Conservation (phyloP, 176 grass and related monocot species). For the Avena sativa region DNA sequence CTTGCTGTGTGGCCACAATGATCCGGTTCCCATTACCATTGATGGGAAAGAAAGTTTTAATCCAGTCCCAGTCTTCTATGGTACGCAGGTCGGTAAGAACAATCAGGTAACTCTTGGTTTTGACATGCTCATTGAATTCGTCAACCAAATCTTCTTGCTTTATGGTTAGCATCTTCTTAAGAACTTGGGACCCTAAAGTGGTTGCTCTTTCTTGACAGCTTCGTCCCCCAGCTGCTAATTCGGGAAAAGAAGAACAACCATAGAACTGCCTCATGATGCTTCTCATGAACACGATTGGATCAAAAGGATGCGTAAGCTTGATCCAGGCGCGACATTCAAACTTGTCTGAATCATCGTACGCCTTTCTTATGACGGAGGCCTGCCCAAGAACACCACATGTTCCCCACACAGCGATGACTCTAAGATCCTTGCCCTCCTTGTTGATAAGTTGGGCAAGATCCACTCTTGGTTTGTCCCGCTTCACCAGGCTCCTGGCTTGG, state of each 20-base stretch:
- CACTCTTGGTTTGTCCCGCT: not conserved
- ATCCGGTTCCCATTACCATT: not conserved
- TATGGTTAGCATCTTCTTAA: not conserved
- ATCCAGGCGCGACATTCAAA: not conserved
- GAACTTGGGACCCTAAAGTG: not conserved
- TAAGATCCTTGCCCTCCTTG: not conserved
- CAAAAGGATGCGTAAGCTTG: not conserved
- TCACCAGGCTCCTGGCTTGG: not conserved
- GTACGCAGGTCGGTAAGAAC: not conserved
- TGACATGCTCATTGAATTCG: not conserved
- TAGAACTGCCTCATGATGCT: conserved; percentile 11
- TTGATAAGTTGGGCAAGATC: not conserved
- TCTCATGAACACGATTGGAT: not conserved
- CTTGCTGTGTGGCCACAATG: not conserved
- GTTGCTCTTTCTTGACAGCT: not conserved
- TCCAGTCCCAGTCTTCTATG: conserved; percentile 6
- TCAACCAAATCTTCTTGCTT: conserved; percentile 15
- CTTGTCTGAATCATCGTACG: not conserved
- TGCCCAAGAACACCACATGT: conserved; percentile 7
- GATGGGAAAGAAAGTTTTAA: not conserved
- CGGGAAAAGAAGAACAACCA: not conserved
- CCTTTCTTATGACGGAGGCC: not conserved
- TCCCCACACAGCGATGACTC: not conserved
- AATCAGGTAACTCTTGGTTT: conserved; percentile 13
- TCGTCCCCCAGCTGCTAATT: not conserved